Conservation (phyloP, 768 basidiomycete species). For the Amyloporia xantha region DNA sequence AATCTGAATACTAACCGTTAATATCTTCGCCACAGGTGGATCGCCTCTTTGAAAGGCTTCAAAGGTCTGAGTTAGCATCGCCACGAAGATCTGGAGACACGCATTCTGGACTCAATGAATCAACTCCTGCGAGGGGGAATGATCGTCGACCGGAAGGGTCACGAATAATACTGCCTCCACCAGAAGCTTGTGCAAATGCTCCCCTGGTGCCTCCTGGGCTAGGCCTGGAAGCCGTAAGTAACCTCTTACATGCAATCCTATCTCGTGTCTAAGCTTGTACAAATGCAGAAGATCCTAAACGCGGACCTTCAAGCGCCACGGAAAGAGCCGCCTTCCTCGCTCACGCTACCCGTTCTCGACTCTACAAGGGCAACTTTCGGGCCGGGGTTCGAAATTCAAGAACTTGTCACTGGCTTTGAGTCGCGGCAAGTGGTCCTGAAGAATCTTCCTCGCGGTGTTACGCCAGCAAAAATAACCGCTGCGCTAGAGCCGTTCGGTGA, state of each 20-base stretch:
- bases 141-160: neutral
- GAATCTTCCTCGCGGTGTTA: slow-evolving; percentile 38
- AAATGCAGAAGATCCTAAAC: neutral
- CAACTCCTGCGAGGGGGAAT: neutral
- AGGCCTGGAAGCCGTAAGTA: slow-evolving; percentile 14
- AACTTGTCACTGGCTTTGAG: slow-evolving; percentile 63
- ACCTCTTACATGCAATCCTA: no score
- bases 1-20: neutral
- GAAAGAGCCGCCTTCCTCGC: neutral
- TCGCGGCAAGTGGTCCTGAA: slow-evolving; percentile 52
- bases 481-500: slow-evolving; percentile 43
- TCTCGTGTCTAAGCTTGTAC: neutral
- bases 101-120: neutral
- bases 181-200: neutral
- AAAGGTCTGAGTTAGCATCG: neutral
- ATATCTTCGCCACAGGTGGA: neutral
- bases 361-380: slow-evolving; percentile 51
- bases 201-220: slow-evolving; percentile 20
- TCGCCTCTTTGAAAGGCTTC: neutral
- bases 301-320: neutral
- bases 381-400: slow-evolving; percentile 52
- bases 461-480: slow-evolving; percentile 27
- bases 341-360: slow-evolving; percentile 37
- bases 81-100: neutral
- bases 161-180: no score